Conservation (phyloP, 2,329 filamentous ascomycete species). For the Nothophoma quercina region DNA sequence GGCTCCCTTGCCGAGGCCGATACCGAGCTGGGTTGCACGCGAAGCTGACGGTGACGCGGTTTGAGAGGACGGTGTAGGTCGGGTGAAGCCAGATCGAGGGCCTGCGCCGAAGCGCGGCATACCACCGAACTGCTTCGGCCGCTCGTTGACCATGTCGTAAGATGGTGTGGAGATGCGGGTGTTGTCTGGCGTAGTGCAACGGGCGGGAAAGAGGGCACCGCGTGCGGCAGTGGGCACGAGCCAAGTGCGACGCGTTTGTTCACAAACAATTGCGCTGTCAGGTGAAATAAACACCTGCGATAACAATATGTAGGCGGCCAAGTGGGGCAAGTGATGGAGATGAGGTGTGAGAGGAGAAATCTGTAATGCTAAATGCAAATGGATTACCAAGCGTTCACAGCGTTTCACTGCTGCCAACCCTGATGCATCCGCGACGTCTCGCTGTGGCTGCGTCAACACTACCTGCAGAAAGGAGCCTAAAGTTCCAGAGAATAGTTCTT, state of each 20-base stretch:
- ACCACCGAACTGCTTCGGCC: conserved; percentile 14
- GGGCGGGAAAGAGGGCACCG: background rate
- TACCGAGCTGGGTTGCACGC: conserved; percentile 20
- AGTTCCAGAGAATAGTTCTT: conserved; percentile 19
- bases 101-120: conserved; percentile 16
- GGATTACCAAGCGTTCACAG: background rate
- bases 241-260: conserved; percentile 18
- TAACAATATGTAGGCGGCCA: conserved; percentile 9
- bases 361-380: background rate
- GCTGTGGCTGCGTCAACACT: background rate
- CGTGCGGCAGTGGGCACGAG: background rate
- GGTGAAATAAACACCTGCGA: conserved; percentile 16
- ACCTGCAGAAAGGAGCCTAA: background rate
- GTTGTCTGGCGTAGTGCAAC: background rate
- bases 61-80: background rate
- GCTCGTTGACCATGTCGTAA: conserved; percentile 11
- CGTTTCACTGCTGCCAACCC: background rate
- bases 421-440: background rate
- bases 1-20: conserved; percentile 31
- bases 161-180: conserved; percentile 2
- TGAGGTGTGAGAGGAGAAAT: background rate
- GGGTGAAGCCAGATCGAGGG: conserved; percentile 6
- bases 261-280: conserved; percentile 15
- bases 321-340: background rate
- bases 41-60: conserved; percentile 5